Conservation (phyloP, 495 filamentous ascomycete species). For the Penicillium waksmanii region DNA sequence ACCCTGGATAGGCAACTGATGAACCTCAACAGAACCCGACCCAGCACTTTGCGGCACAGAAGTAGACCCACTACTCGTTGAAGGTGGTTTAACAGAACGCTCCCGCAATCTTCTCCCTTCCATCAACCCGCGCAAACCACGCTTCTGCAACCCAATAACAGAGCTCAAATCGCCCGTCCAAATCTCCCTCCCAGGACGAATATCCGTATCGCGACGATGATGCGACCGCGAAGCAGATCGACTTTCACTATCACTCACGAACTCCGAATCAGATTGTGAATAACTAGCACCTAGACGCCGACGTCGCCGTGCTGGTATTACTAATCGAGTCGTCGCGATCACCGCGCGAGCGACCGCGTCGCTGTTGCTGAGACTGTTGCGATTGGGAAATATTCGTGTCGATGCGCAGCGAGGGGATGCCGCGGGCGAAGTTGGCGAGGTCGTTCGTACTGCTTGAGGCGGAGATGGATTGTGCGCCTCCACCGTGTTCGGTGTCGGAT, state of each 20-base stretch:
- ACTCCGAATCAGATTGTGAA: constrained; percentile 48
- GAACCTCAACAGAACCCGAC: constrained; percentile 20
- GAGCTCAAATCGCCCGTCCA: constrained; percentile 87
- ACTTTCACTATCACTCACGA: constrained; percentile 31
- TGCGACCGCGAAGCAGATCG: constrained; percentile 25
- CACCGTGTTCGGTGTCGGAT: constrained; percentile 51
- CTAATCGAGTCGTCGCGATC: constrained; percentile 50
- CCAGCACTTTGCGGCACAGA: constrained; percentile 21
- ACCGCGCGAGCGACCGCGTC: constrained; percentile 28
- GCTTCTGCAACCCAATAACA: constrained; percentile 95
- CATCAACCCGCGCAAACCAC: constrained; percentile 90
- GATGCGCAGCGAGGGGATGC: constrained; percentile 49
- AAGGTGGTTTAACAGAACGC: constrained; percentile 50
- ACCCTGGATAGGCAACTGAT: constrained; percentile 24
- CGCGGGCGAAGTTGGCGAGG: constrained; percentile 32
- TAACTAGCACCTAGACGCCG: constrained; percentile 47
- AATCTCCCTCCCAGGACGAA: constrained; percentile 54
- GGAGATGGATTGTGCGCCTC: constrained; percentile 37
- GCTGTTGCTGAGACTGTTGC: not conserved
- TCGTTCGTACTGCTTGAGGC: constrained; percentile 39
- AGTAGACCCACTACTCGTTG: constrained; percentile 26
- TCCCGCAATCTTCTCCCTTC: constrained; percentile 89
- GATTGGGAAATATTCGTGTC: constrained; percentile 42
- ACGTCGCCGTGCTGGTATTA: constrained; percentile 47
- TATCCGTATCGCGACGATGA: constrained; percentile 41